Conservation (phyloP, 129 eudicot species). For the Chrysanthemum lavandulifolium region DNA sequence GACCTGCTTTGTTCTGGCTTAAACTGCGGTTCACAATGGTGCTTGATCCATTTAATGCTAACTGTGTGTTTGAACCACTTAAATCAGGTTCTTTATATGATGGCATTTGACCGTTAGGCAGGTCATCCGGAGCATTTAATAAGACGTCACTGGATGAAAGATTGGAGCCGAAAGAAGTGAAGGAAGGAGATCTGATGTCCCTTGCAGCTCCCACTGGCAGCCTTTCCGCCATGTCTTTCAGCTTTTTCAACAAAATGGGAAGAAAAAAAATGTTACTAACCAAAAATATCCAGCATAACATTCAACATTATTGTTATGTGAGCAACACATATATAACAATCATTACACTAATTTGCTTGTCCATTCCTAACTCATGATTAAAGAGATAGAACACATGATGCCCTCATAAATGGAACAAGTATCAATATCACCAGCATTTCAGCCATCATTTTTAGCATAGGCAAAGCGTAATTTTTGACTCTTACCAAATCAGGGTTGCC, state of each 20-base stretch:
- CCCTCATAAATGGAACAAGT: not conserved
- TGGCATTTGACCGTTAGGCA: constrained; percentile 40
- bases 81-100: constrained; percentile 48
- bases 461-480: no score
- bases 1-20: constrained; percentile 45
- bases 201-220: constrained; percentile 83
- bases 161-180: constrained; percentile 46
- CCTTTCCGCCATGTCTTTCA: constrained; percentile 96
- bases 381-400: not conserved
- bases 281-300: constrained; percentile 15
- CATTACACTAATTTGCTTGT: no score
- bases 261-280: constrained; percentile 23
- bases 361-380: not conserved
- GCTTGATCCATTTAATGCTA: constrained; percentile 49
- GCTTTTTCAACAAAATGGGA: constrained; percentile 37
- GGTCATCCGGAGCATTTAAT: constrained; percentile 48
- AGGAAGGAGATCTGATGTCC: constrained; percentile 55
- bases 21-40: constrained; percentile 43
- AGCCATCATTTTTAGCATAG: no score
- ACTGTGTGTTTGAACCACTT: constrained; percentile 43
- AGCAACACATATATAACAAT: not conserved
- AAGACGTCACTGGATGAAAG: constrained; percentile 42
- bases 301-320: constrained; percentile 2
- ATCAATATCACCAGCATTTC: not conserved
- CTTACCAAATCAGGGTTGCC: no score